Base-by-base conservation (phyloP, 2,329 filamentous ascomycete species). In the Davidsoniella australis region DNA sequence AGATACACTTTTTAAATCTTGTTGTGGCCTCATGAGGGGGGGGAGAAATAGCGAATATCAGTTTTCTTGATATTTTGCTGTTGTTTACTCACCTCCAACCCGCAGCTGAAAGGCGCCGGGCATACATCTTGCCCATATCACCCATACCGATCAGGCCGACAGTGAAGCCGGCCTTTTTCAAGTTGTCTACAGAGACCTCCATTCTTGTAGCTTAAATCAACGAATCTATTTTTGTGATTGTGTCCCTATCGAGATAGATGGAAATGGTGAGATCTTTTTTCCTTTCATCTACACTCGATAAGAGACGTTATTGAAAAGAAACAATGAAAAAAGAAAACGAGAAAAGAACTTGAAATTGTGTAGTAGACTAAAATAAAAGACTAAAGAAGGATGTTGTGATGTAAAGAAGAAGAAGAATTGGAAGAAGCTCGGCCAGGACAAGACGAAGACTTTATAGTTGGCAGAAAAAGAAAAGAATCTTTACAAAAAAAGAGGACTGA, bases 101-200 rank as follows among this genome's bases (percentile, higher is more conserved):
- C 62, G 89, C 91, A 62, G 78, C 77, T 65, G 85, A 87, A 60
- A 98, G 76, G 61, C 80, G 78, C 61, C 82, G 78, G 60, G 91
- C 85, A 66, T 98, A 98, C 86, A 98, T 93, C 74, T 82, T 94
- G 60, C 91, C 91, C 91, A 98, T 98, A 61, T 95, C 89, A 56
- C 91, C 91, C 88, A 98, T 95, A 54, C 91, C 91, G 63, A 98
- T 98, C 61, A 98, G 83, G 57, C 91, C 91, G 57, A 98, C 76
- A 55, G 82, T 78, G 62, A 85, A 85, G 60, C 75, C 71, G 17
- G 47, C 39, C 29, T 29, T 33, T 57, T 80, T 76, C 80, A 76
- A 76, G 26, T 42, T 37, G 16, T 39, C 33, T 51, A 42, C 49
- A 37, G 20, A 46, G 10, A 26, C 37, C 51, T 50, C 50, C 12